phyloP scores from a whole-genome alignment of 257 asterid genomes.

The Capsicum pubescens region DNA sequence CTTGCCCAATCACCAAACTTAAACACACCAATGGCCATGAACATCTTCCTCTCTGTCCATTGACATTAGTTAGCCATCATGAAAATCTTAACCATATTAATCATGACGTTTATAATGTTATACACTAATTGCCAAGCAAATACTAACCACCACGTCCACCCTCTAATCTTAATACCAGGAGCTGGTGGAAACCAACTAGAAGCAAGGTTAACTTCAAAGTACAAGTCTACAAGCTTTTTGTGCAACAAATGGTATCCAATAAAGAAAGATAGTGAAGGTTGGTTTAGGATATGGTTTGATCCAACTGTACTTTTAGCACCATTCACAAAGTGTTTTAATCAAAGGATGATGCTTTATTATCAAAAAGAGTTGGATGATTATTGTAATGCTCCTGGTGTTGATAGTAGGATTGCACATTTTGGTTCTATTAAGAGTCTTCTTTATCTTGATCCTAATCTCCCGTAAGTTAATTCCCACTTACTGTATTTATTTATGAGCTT shows the following conservation, averaged over 20 bases:
- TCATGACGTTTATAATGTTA: slow-evolving; percentile 42
- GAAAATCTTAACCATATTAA: slow-evolving; percentile 20
- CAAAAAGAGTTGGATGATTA: slow-evolving; percentile 68
- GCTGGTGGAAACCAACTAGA: slow-evolving; percentile 92
- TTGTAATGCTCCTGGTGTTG: slow-evolving; percentile 83
- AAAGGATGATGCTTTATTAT: slow-evolving; percentile 72
- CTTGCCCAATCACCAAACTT: neutral
- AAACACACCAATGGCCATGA: neutral
- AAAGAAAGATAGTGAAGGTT: slow-evolving; percentile 65
- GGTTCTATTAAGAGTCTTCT: slow-evolving; percentile 67
- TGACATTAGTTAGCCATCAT: slow-evolving; percentile 27
- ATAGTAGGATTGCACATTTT: slow-evolving; percentile 73
- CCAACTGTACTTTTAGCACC: slow-evolving; percentile 63
- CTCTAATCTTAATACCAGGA: slow-evolving; percentile 77
- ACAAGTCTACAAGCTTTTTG: slow-evolving; percentile 66
- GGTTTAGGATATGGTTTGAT: slow-evolving; percentile 97
- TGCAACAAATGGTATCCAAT: slow-evolving; percentile 69
- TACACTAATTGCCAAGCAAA: slow-evolving; percentile 36
- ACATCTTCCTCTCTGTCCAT: slow-evolving; percentile 2
- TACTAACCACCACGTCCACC: slow-evolving; percentile 48
- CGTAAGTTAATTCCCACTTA: slow-evolving; percentile 44
- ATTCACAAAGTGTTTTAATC: slow-evolving; percentile 73
- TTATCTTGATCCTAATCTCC: slow-evolving; percentile 73
- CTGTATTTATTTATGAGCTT: neutral
- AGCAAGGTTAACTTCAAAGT: slow-evolving; percentile 66